These are phyloP conservation scores for Phtheirospermum japonicum DNA, from an alignment of 257 asterid genomes.

Conservation along the genomic window DNA sequence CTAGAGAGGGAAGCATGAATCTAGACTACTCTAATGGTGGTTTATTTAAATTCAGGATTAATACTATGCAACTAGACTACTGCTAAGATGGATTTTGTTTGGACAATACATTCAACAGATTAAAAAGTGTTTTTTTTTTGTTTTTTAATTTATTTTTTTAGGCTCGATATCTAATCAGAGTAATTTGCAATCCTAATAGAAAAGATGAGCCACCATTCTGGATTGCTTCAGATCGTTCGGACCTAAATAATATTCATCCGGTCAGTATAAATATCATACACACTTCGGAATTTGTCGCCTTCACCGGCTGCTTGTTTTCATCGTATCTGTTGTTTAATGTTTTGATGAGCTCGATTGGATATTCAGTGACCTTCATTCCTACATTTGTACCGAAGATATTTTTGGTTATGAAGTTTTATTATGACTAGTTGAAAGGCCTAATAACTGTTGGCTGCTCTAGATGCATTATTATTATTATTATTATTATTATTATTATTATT, in stretches of 20 bases:
- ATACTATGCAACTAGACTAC: too few relatives aligned
- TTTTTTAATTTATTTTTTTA: not conserved
- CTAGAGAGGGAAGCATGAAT: not conserved
- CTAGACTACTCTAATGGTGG: not conserved
- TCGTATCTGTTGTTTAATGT: too few relatives aligned
- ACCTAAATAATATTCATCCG: not conserved
- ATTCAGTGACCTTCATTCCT: not conserved
- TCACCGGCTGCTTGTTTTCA: not conserved
- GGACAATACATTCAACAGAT: not conserved
- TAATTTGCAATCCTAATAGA: not conserved
- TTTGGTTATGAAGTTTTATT: too few relatives aligned
- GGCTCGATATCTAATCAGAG: not conserved
- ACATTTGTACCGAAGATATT: not conserved
- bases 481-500: too few relatives aligned
- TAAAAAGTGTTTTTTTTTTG: too few relatives aligned
- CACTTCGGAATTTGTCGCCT: too few relatives aligned
- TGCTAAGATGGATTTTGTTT: conserved; percentile 1
- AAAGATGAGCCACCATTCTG: not conserved
- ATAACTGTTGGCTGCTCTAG: too few relatives aligned
- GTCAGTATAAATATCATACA: too few relatives aligned
- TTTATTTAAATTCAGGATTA: too few relatives aligned
- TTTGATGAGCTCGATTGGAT: not conserved
- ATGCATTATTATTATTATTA: too few relatives aligned
- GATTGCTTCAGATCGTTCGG: not conserved
- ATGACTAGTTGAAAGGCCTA: too few relatives aligned